phyloP scores from a whole-genome alignment of 176 grass and related monocot genomes.

The Pontederia paniculata region DNA sequence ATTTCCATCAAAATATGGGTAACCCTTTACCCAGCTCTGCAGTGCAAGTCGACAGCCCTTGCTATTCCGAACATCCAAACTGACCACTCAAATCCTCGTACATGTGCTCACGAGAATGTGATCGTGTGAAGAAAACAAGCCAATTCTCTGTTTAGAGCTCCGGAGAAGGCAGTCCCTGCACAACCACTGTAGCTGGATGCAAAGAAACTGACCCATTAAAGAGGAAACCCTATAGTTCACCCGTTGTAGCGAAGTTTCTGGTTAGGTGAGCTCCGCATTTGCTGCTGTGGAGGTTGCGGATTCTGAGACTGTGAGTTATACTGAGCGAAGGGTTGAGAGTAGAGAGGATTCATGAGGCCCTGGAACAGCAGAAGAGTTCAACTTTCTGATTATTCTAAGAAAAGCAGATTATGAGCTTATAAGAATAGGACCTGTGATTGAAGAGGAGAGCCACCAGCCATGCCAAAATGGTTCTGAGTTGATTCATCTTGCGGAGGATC shows the following conservation, averaged over 20 bases:
- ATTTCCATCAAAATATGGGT: constrained; percentile 19
- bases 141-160: constrained; percentile 20
- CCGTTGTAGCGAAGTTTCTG: constrained; percentile 37
- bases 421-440: constrained; percentile 72
- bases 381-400: not conserved
- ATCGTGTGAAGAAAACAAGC: constrained; percentile 19
- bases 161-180: constrained; percentile 24
- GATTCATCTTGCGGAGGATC: constrained; percentile 87
- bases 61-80: constrained; percentile 37
- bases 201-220: constrained; percentile 47
- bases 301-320: constrained; percentile 91
- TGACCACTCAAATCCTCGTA: constrained; percentile 10
- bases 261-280: constrained; percentile 29
- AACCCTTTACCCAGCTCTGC: constrained; percentile 33
- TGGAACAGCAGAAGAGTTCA: constrained; percentile 26
- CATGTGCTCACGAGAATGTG: constrained; percentile 13
- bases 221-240: constrained; percentile 39
- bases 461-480: constrained; percentile 74
- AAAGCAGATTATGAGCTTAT: constrained; percentile 6
- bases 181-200: constrained; percentile 43
- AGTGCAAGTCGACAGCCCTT: constrained; percentile 10
- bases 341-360: constrained; percentile 74
- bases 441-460: constrained; percentile 47
- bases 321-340: constrained; percentile 78
- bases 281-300: constrained; percentile 67